phyloP scores from a whole-genome alignment of 78 protist genomes.

The Dictyostelium purpureum region DNA sequence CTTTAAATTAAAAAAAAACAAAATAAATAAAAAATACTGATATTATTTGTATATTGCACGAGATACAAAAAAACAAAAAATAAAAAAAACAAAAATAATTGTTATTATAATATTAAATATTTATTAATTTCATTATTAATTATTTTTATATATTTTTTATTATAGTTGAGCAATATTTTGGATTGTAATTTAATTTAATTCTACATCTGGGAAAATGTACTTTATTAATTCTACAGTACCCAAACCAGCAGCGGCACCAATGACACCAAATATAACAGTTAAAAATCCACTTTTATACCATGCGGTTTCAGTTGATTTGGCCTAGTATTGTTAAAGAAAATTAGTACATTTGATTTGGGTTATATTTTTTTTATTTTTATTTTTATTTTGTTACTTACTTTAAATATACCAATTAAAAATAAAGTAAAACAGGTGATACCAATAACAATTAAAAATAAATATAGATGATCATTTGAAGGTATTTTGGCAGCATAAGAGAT shows the following conservation, averaged over 20 bases:
- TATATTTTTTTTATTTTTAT: no score
- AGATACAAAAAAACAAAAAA: no score
- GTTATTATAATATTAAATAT: no score
- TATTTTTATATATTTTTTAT: neutral
- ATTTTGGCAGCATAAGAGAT: neutral
- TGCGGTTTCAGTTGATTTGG: constrained; percentile 11
- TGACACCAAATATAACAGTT: constrained; percentile 58
- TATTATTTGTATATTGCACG: no score
- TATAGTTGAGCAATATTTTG: neutral
- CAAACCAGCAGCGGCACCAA: constrained; percentile 65
- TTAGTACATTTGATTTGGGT: no score
- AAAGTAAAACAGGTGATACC: constrained; percentile 57
- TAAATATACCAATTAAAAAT: constrained; percentile 70
- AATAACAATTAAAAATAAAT: constrained; percentile 42
- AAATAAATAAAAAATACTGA: no score
- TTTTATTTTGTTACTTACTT: constrained; percentile 13
- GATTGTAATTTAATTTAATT: neutral
- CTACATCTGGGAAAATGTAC: constrained; percentile 21
- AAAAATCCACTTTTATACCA: constrained; percentile 15
- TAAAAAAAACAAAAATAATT: no score
- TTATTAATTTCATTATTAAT: neutral
- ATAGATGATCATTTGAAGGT: neutral
- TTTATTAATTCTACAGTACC: constrained; percentile 41
- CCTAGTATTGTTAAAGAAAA: no score
- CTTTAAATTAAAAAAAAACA: no score